phyloP scores from a whole-genome alignment of 768 basidiomycete genomes.

The Leccinum truebloodii region DNA sequence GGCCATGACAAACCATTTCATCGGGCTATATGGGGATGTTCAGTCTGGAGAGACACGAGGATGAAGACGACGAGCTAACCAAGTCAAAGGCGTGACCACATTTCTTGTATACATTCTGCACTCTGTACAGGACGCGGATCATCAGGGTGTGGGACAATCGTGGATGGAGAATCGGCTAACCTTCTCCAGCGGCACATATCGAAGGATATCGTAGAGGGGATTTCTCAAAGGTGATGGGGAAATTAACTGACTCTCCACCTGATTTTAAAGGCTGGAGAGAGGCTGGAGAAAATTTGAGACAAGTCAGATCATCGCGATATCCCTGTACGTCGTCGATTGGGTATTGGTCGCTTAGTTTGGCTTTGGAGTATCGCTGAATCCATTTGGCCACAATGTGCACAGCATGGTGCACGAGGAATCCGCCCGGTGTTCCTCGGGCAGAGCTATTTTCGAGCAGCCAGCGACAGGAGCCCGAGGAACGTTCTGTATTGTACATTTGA shows the following conservation, averaged over 20 bases:
- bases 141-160: constrained; percentile 13
- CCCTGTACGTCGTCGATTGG: constrained; percentile 24
- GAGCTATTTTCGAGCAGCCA: constrained; percentile 27
- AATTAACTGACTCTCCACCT: neutral
- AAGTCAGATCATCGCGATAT: constrained; percentile 29
- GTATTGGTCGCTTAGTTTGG: constrained; percentile 23
- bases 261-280: constrained; percentile 29
- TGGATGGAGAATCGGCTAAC: constrained; percentile 39
- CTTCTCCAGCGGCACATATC: constrained; percentile 75
- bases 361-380: constrained; percentile 22
- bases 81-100: constrained; percentile 57
- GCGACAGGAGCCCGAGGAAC: constrained; percentile 13
- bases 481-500: constrained; percentile 23
- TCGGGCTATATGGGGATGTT: constrained; percentile 47
- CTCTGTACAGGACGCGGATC: constrained; percentile 40
- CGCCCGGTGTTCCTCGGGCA: constrained; percentile 34
- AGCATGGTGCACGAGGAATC: constrained; percentile 28
- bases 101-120: constrained; percentile 58
- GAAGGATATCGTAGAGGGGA: constrained; percentile 24
- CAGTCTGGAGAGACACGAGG: constrained; percentile 14
- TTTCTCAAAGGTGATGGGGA: constrained; percentile 4
- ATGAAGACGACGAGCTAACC: constrained; percentile 39
- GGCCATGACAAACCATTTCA: constrained; percentile 47
- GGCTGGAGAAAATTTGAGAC: constrained; percentile 20
- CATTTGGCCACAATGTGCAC: constrained; percentile 22